Conservation (phyloP, 108 stramenopile genomes). For the Nitzschia sp. region DNA sequence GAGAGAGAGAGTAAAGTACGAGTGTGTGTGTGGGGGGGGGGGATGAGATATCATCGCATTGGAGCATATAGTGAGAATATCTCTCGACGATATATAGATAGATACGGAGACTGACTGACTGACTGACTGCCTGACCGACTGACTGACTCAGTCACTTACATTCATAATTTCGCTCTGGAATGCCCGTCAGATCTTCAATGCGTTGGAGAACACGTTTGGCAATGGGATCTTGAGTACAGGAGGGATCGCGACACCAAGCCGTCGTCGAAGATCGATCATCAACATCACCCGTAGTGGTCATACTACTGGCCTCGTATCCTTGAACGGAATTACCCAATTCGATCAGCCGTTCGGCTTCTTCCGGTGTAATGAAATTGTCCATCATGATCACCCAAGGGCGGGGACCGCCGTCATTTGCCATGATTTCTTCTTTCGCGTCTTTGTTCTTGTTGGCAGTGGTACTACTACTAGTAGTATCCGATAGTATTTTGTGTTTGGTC, state of each 20-base stretch:
- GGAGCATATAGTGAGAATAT: too few species aligned
- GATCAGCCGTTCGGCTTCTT: slow-evolving; percentile 73
- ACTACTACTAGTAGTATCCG: too few species aligned
- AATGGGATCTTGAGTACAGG: slow-evolving; percentile 55
- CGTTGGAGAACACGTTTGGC: slow-evolving; percentile 42
- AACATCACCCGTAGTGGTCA: slow-evolving; percentile 32
- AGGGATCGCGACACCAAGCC: slow-evolving; percentile 71
- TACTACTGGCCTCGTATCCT: slow-evolving; percentile 72
- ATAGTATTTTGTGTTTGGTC: too few species aligned
- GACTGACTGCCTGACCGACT: too few species aligned
- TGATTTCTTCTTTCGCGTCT: slow-evolving; percentile 18
- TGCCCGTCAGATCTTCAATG: slow-evolving; percentile 57
- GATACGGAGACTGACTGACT: too few species aligned
- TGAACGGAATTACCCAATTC: slow-evolving; percentile 47
- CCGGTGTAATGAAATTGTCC: slow-evolving; percentile 71
- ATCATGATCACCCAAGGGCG: slow-evolving; percentile 58
- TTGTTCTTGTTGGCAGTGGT: slow-evolving; percentile 24
- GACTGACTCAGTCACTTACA: too few species aligned
- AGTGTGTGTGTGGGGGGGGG: too few species aligned
- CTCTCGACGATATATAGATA: too few species aligned
- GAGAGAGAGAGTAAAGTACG: too few species aligned
- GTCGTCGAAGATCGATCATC: slow-evolving; percentile 55
- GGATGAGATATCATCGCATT: too few species aligned
- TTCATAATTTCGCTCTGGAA: slow-evolving; percentile 55
- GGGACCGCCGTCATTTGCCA: slow-evolving; percentile 20